Percentiles rank a stretch among this genome's conserved stretches.
These are phyloP conservation scores for Sideroxylon spinosum DNA, from an alignment of 179 eudicot species.

Conservation along the genomic window DNA sequence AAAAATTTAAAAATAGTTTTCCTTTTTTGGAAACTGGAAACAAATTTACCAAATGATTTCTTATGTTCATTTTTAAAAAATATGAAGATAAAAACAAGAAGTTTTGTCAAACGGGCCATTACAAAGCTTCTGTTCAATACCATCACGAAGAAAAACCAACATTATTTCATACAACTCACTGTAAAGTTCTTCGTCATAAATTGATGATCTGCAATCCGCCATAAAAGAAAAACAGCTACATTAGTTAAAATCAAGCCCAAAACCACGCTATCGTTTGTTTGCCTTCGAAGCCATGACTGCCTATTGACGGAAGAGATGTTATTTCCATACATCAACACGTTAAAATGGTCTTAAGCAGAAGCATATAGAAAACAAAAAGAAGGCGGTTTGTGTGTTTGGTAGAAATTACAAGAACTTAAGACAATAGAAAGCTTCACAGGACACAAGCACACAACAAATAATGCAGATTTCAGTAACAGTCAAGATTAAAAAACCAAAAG, in stretches of 20 bases:
- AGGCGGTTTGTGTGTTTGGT: not conserved
- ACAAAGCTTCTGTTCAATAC: not conserved
- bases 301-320: constrained; percentile 29
- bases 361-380: not conserved
- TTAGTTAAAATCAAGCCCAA: constrained; percentile 63
- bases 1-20: too few species aligned
- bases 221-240: constrained; percentile 65
- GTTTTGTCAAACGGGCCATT: too few species aligned
- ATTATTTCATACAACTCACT: constrained; percentile 34
- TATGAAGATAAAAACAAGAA: too few species aligned
- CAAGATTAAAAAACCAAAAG: not conserved
- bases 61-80: too few species aligned
- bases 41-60: too few species aligned
- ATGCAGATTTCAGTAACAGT: not conserved
- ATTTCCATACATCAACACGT: not conserved
- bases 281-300: constrained; percentile 53
- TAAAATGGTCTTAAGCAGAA: not conserved
- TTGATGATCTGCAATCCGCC: constrained; percentile 47
- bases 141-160: not conserved
- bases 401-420: not conserved
- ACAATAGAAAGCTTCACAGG: not conserved
- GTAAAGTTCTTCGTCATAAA: constrained; percentile 72
- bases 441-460: not conserved
- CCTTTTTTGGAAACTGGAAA: too few species aligned
- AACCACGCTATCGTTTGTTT: constrained; percentile 51